Conservation (phyloP, 192 early-diverging fungal genomes). For the Podila horticola region DNA sequence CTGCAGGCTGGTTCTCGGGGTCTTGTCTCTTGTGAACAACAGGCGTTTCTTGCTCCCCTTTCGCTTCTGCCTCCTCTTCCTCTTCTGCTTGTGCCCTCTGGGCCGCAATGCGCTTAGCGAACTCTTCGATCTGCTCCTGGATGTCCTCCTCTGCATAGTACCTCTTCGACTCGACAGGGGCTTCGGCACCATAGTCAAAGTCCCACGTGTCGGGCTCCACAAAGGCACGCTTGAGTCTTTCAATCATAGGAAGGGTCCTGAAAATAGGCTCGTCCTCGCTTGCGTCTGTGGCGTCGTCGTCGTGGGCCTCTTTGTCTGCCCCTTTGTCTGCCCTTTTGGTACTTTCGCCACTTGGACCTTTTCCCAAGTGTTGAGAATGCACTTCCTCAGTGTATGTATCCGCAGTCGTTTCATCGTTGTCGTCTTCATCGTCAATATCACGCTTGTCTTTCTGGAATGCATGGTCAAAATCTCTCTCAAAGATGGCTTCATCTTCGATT, state of each 20-base stretch:
- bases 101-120: not conserved
- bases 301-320: not conserved
- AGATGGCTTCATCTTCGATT: not conserved
- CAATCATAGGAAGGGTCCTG: slow-evolving; percentile 2
- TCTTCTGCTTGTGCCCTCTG: not conserved
- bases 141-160: not conserved
- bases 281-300: not conserved
- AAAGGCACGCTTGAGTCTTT: slow-evolving; percentile 1
- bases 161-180: not conserved
- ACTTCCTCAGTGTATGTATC: not conserved
- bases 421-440: not conserved
- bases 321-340: not conserved
- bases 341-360: too few species aligned
- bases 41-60: not conserved
- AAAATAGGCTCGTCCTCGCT: not conserved
- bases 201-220: not conserved
- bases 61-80: not conserved
- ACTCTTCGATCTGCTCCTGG: not conserved
- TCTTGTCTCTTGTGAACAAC: not conserved
- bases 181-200: not conserved
- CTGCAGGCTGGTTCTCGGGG: not conserved
- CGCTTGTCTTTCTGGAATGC: not conserved
- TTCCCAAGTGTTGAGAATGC: not conserved
- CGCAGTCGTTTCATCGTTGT: not conserved
- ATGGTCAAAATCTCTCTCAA: not conserved